phyloP scores from a whole-genome alignment of 139 green algal species.

The Parachlorella kessleri region DNA sequence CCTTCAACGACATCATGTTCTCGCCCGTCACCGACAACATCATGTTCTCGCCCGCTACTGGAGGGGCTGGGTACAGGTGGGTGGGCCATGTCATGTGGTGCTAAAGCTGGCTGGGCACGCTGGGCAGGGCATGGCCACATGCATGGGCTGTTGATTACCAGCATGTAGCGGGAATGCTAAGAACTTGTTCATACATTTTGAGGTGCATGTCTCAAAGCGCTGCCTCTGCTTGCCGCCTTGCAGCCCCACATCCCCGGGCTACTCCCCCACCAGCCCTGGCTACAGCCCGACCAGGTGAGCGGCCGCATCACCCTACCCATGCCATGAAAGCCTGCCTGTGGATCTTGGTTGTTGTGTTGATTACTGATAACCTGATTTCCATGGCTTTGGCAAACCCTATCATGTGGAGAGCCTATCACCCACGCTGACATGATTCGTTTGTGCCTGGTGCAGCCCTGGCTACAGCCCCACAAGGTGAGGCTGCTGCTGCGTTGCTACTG shows the following conservation, averaged over 20 bases:
- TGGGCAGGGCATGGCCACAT: too few relatives aligned
- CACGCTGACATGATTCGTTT: conserved; percentile 50
- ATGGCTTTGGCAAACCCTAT: conserved; percentile 24
- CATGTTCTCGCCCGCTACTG: conserved; percentile 45
- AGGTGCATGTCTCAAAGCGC: too few relatives aligned
- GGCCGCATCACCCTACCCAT: neutral
- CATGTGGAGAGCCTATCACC: neutral
- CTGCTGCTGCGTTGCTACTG: too few relatives aligned
- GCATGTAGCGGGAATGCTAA: too few relatives aligned
- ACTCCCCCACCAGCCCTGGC: conserved; percentile 68
- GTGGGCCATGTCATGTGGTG: conserved; percentile 15
- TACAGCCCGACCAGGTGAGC: conserved; percentile 69
- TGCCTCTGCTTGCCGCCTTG: conserved; percentile 66
- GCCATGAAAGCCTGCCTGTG: neutral
- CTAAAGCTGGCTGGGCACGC: too few relatives aligned
- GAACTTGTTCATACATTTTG: too few relatives aligned
- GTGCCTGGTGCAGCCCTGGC: conserved; percentile 32
- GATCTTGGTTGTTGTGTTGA: neutral
- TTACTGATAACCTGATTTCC: neutral
- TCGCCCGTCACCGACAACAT: conserved; percentile 53
- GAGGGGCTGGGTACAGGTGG: neutral
- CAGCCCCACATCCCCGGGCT: conserved; percentile 56
- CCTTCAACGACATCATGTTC: conserved; percentile 58
- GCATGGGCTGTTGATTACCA: too few relatives aligned
- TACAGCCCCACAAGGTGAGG: conserved; percentile 57